Evolutionary conservation across 805 yeast species (phyloP).

Genomic region (Lipomyces japonicus): DNA sequence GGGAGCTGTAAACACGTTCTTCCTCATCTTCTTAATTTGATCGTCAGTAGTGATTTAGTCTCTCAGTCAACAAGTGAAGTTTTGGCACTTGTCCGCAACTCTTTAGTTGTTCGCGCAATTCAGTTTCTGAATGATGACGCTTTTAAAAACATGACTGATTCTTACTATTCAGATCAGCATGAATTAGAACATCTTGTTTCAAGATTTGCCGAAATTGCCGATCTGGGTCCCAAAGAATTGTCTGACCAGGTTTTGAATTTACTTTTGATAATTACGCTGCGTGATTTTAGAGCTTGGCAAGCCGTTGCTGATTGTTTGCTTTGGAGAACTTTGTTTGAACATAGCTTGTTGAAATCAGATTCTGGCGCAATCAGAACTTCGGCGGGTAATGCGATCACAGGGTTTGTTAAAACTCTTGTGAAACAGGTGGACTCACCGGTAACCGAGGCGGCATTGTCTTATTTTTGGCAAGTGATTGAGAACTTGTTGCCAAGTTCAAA

Average conservation of each 20-base stretch:
- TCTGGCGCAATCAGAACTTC: too few species aligned
- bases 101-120: constrained; percentile 3
- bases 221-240: not conserved
- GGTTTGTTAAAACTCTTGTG: not conserved
- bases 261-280: constrained; percentile 1
- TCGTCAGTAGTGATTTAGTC: constrained; percentile 4
- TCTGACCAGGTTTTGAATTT: constrained; percentile 12
- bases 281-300: constrained; percentile 11
- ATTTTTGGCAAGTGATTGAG: constrained; percentile 11
- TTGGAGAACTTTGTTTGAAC: not conserved
- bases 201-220: constrained; percentile 5
- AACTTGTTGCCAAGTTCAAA: constrained; percentile 6
- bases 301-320: constrained; percentile 2
- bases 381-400: constrained; percentile 4
- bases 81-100: constrained; percentile 5
- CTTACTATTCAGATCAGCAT: not conserved
- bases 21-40: not conserved
- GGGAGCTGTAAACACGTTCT: constrained; percentile 5
- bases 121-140: constrained; percentile 6
- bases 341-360: too few species aligned
- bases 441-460: not conserved
- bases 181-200: constrained; percentile 2
- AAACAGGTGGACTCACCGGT: not conserved
- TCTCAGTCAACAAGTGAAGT: constrained; percentile 1
- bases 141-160: not conserved